Conservation (phyloP, 1,284 basidiomycete genomes). For the Vanrija sp. region DNA sequence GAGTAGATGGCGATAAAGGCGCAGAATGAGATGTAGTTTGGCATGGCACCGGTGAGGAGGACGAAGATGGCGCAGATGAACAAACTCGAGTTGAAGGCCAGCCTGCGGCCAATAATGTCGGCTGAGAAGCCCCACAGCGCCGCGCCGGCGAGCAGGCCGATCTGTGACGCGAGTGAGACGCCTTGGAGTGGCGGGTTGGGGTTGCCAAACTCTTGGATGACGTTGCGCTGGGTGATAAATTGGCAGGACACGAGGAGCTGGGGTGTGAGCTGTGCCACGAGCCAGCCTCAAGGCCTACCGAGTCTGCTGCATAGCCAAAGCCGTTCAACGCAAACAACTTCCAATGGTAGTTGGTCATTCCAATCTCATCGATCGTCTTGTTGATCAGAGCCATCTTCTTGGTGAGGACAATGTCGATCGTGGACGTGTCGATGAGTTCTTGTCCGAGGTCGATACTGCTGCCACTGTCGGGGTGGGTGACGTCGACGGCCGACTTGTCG, state of each 20-base stretch:
- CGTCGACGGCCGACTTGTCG: too few relatives aligned
- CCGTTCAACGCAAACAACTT: too few relatives aligned
- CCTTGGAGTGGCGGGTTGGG: slow-evolving; percentile 18
- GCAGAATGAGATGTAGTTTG: slow-evolving; percentile 35
- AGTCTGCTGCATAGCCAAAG: too few relatives aligned
- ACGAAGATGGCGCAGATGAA: slow-evolving; percentile 56
- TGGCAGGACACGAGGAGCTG: slow-evolving; percentile 16
- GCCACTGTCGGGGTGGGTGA: too few relatives aligned
- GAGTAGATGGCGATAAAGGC: slow-evolving; percentile 59
- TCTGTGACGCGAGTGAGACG: slow-evolving; percentile 33
- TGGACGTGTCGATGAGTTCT: too few relatives aligned
- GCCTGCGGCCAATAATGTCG: slow-evolving; percentile 52
- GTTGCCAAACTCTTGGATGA: slow-evolving; percentile 52
- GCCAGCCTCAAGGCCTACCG: too few relatives aligned
- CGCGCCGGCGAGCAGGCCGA: slow-evolving; percentile 34
- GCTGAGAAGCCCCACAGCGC: slow-evolving; percentile 54
- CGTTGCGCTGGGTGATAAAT: slow-evolving; percentile 6
- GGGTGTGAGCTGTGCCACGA: too few relatives aligned
- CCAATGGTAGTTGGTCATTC: too few relatives aligned
- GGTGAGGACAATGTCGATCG: too few relatives aligned
- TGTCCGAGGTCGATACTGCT: too few relatives aligned
- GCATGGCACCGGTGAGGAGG: slow-evolving; percentile 54
- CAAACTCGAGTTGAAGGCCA: slow-evolving; percentile 60
- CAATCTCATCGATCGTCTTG: too few relatives aligned
- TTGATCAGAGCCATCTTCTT: too few relatives aligned